Conservation (phyloP, 306 rosid species). For the Begonia fuchsioides region DNA sequence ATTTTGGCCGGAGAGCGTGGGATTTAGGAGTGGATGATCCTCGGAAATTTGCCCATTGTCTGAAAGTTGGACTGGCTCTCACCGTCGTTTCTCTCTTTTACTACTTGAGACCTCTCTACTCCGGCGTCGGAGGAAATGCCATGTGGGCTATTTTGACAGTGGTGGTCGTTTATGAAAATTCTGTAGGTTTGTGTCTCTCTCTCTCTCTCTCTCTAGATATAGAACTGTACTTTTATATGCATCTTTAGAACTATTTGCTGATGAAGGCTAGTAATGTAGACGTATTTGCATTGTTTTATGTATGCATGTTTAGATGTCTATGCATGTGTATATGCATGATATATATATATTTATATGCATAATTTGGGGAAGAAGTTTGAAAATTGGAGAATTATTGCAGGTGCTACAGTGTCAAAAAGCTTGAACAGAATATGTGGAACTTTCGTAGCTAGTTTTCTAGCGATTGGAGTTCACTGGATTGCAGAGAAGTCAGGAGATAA, state of each 20-base stretch:
- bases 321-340: no score
- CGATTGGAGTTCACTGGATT: slow-evolving; percentile 57
- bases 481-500: slow-evolving; percentile 45
- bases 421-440: slow-evolving; percentile 75
- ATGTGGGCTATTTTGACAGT: slow-evolving; percentile 89
- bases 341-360: no score
- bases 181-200: slow-evolving; percentile 29
- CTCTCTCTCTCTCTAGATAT: background rate
- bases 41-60: slow-evolving; percentile 53
- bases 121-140: slow-evolving; percentile 66
- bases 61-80: slow-evolving; percentile 79
- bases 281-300: background rate
- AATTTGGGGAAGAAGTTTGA: no score
- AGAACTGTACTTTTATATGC: background rate
- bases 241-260: background rate
- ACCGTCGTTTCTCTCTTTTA: slow-evolving; percentile 57
- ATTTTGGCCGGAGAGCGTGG: slow-evolving; percentile 57
- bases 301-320: background rate
- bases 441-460: slow-evolving; percentile 51
- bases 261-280: background rate
- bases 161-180: slow-evolving; percentile 53
- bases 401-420: no score
- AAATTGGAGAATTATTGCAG: no score
- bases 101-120: slow-evolving; percentile 62
- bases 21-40: slow-evolving; percentile 62